Percentiles rank a stretch among this genome's conserved stretches.
These are phyloP conservation scores for Garcia nutans DNA, from an alignment of 345 rosid species.

Conservation along the genomic window DNA sequence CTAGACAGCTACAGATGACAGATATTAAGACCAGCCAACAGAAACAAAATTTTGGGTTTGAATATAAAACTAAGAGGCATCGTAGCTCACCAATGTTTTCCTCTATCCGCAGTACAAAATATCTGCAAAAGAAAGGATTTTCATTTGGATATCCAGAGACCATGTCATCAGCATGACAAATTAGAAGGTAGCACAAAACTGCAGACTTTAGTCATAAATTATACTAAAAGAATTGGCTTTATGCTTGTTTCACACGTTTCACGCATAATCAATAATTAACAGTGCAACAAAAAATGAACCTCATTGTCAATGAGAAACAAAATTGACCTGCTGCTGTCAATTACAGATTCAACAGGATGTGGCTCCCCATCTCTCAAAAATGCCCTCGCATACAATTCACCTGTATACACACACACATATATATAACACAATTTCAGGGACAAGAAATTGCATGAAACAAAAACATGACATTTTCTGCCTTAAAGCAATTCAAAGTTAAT, in stretches of 20 bases:
- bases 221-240: constrained; percentile 15
- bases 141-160: constrained; percentile 17
- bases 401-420: constrained; percentile 26
- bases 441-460: background rate
- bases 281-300: constrained; percentile 7
- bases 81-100: constrained; percentile 79
- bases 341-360: constrained; percentile 95
- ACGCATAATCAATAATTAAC: background rate
- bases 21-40: background rate
- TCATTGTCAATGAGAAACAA: constrained; percentile 24
- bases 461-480: constrained; percentile 13
- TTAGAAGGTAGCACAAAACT: constrained; percentile 4
- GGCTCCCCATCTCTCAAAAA: constrained; percentile 90
- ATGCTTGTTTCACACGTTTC: background rate
- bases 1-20: background rate
- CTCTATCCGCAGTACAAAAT: constrained; percentile 97
- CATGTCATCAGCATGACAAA: constrained; percentile 3
- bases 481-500: constrained; percentile 19
- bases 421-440: constrained; percentile 3
- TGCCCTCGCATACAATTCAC: constrained; percentile 91
- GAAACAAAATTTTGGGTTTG: constrained; percentile 1
- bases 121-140: constrained; percentile 58
- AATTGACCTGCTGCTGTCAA: constrained; percentile 95
- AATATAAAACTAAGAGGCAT: constrained; percentile 14
- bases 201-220: background rate